Percentiles rank a stretch among this genome's conserved stretches.
phyloP scores from a whole-genome alignment of 2,329 filamentous ascomycete species.

The Fusarium luffae region DNA sequence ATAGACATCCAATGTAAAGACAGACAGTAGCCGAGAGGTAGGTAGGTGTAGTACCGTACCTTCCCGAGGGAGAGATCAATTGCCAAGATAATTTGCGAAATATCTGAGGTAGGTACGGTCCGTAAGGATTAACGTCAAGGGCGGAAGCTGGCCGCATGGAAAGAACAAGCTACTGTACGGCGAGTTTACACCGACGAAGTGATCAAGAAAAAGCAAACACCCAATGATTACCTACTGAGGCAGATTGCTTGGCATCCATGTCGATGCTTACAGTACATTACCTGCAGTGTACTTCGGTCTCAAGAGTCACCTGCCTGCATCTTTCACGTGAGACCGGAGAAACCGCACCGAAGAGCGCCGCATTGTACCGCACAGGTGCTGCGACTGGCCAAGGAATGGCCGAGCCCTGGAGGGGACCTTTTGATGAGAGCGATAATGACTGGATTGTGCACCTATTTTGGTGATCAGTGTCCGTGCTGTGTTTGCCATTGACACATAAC shows the following conservation, averaged over 20 bases:
- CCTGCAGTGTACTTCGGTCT: not conserved
- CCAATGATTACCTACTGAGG: not conserved
- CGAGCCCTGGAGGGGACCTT: not conserved
- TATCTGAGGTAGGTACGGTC: not conserved
- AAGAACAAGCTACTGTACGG: not conserved
- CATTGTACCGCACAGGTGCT: not conserved
- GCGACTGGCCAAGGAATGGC: not conserved
- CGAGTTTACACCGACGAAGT: not conserved
- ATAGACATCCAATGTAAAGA: not conserved
- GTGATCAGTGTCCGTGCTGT: conserved; percentile 38
- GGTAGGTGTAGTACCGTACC: not conserved
- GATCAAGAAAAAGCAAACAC: conserved; percentile 8
- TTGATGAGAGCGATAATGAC: not conserved
- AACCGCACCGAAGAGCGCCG: conserved; percentile 7
- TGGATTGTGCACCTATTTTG: conserved; percentile 19
- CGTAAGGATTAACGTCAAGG: not conserved
- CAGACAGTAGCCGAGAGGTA: not conserved
- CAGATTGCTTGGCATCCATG: not conserved
- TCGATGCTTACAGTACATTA: conserved; percentile 3
- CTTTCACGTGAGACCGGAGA: conserved; percentile 26
- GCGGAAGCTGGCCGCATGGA: conserved; percentile 5
- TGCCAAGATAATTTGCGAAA: not conserved
- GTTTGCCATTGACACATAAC: conserved; percentile 8
- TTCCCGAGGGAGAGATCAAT: not conserved
- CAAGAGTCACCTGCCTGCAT: conserved; percentile 34